Conservation (phyloP, 1,139 yeast species). For the Geotrichum restrictum region DNA sequence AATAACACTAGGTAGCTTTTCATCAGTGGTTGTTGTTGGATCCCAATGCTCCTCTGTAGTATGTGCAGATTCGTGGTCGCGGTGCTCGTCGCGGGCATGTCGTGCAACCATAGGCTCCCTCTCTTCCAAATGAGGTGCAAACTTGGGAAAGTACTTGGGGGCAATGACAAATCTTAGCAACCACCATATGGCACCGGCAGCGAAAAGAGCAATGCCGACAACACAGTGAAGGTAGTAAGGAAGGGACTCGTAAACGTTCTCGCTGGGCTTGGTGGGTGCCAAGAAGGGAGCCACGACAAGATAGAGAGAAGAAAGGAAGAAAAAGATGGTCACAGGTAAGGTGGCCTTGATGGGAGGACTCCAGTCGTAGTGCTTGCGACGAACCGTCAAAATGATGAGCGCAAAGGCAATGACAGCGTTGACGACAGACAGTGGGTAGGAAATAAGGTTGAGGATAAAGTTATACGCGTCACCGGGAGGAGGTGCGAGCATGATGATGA, state of each 20-base stretch:
- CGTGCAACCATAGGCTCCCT: too few relatives aligned
- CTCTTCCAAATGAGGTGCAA: neutral
- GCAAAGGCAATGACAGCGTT: constrained; percentile 74
- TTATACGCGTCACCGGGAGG: constrained; percentile 79
- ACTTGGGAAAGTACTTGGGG: constrained; percentile 51
- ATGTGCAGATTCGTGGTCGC: too few relatives aligned
- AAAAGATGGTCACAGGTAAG: constrained; percentile 58
- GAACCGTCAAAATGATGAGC: constrained; percentile 56
- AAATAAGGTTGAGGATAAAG: constrained; percentile 67
- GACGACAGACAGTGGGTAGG: constrained; percentile 69
- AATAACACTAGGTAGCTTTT: too few relatives aligned
- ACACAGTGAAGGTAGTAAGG: constrained; percentile 84
- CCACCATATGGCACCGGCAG: constrained; percentile 69
- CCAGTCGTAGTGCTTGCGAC: constrained; percentile 54
- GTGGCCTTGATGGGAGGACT: constrained; percentile 71
- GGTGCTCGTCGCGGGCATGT: too few relatives aligned
- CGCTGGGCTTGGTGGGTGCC: constrained; percentile 61
- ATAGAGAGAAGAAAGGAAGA: constrained; percentile 64
- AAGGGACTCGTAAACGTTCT: constrained; percentile 58
- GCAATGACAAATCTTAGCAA: constrained; percentile 57
- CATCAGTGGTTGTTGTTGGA: too few relatives aligned
- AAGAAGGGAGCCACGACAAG: constrained; percentile 76
- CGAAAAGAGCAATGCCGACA: constrained; percentile 76
- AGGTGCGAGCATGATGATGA: constrained; percentile 56
- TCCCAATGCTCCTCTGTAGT: too few relatives aligned